A percentile compares a stretch with the other conserved stretches of the same genome.
Evolutionary conservation across 2,329 filamentous ascomycete genomes (phyloP).

Genomic region (Cladosporium sp.): DNA sequence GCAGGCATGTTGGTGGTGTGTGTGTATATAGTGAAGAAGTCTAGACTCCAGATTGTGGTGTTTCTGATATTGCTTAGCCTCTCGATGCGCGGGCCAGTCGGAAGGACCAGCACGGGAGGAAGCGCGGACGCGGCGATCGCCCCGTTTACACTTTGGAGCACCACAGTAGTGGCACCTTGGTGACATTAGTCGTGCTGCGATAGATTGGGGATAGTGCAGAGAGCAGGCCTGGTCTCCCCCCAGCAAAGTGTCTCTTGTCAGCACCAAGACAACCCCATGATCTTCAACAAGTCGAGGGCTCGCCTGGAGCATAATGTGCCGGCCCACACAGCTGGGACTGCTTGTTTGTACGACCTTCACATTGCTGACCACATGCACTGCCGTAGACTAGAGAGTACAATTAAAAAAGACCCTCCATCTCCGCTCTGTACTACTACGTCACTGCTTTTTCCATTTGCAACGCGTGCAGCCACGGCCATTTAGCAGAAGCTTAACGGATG

Average conservation of each 20-base stretch:
- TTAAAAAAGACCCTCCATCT: not conserved
- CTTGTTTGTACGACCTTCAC: not conserved
- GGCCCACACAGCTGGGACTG: not conserved
- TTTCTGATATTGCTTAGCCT: not conserved
- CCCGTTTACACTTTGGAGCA: not conserved
- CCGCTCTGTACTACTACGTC: not conserved
- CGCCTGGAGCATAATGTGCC: not conserved
- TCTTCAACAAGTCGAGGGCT: not conserved
- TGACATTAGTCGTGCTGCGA: not conserved
- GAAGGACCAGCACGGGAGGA: not conserved
- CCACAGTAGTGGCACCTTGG: not conserved
- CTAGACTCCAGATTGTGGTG: not conserved
- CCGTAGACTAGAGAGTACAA: not conserved
- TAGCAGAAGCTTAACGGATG: constrained; percentile 6
- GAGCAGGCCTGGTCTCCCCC: not conserved
- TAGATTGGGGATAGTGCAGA: not conserved
- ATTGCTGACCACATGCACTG: not conserved
- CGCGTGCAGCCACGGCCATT: constrained; percentile 1
- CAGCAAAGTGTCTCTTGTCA: not conserved
- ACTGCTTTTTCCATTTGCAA: not conserved
- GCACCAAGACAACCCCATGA: not conserved
- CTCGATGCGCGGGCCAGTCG: not conserved
- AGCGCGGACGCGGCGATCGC: not conserved
- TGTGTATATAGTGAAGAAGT: not conserved
- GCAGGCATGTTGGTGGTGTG: constrained; percentile 2